A percentile compares a stretch with the other conserved stretches of the same genome.
Conservation (phyloP, 139 green algal species). For the Coelastrella sp. region DNA sequence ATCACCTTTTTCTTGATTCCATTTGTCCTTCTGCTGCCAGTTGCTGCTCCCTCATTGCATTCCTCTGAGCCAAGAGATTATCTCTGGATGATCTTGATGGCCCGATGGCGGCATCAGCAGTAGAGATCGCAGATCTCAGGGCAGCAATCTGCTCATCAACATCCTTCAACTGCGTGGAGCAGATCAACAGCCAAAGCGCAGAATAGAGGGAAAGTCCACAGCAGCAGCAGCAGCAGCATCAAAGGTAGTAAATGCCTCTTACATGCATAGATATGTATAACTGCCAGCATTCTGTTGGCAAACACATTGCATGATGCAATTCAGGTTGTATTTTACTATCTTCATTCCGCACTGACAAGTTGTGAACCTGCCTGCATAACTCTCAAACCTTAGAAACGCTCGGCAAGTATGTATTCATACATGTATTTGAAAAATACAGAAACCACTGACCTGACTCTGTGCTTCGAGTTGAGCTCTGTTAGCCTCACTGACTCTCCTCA, state of each 20-base stretch:
- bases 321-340: no score
- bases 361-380: no score
- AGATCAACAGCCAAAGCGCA: neutral
- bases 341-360: no score
- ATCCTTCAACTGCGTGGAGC: neutral
- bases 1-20: neutral
- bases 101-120: neutral
- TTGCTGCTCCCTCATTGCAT: constrained; percentile 47
- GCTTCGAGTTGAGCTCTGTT: constrained; percentile 47
- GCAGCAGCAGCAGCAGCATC: no score
- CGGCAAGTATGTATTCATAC: no score
- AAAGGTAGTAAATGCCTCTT: no score
- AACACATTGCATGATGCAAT: no score
- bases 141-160: constrained; percentile 1
- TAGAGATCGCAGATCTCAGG: neutral
- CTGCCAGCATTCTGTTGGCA: no score
- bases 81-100: constrained; percentile 13
- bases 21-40: constrained; percentile 23
- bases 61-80: constrained; percentile 50
- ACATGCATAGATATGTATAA: no score
- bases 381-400: no score
- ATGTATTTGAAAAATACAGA: neutral
- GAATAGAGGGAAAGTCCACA: no score
- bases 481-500: neutral
- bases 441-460: constrained; percentile 48